Evolutionary conservation across 495 filamentous ascomycete genomes (phyloP).

Genomic region (Aspergillus ellipticus): DNA sequence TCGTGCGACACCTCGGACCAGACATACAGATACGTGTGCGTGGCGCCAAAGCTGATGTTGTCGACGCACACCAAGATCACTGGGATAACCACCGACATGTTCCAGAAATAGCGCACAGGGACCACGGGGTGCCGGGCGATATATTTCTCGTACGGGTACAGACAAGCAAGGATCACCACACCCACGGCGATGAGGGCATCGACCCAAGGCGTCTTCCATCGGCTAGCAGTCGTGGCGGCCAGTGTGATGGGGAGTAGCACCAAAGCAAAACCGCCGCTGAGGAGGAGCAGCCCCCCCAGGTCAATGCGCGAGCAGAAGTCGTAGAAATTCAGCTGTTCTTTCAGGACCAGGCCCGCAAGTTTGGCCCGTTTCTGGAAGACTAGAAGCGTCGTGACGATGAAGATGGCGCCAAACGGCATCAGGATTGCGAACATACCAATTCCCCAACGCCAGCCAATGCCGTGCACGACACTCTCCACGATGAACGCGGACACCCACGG

Average conservation of each 20-base stretch:
- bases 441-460: constrained; percentile 50
- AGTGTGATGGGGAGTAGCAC: constrained; percentile 40
- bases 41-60: constrained; percentile 38
- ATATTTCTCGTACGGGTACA: constrained; percentile 43
- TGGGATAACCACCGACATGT: constrained; percentile 35
- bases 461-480: constrained; percentile 38
- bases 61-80: constrained; percentile 37
- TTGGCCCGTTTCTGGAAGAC: constrained; percentile 39
- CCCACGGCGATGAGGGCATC: constrained; percentile 40
- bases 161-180: constrained; percentile 25
- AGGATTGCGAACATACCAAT: constrained; percentile 50
- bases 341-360: constrained; percentile 29
- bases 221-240: constrained; percentile 31
- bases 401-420: constrained; percentile 44
- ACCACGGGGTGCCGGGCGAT: constrained; percentile 42
- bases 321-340: constrained; percentile 28
- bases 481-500: constrained; percentile 45
- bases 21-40: constrained; percentile 44
- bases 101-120: constrained; percentile 41
- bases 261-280: constrained; percentile 33
- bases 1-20: constrained; percentile 43
- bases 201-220: constrained; percentile 44
- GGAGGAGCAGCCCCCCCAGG: constrained; percentile 39
- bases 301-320: constrained; percentile 47
- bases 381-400: constrained; percentile 44